phyloP scores from a whole-genome alignment of 1,284 basidiomycete genomes.

The Rhodotorula sp. region DNA sequence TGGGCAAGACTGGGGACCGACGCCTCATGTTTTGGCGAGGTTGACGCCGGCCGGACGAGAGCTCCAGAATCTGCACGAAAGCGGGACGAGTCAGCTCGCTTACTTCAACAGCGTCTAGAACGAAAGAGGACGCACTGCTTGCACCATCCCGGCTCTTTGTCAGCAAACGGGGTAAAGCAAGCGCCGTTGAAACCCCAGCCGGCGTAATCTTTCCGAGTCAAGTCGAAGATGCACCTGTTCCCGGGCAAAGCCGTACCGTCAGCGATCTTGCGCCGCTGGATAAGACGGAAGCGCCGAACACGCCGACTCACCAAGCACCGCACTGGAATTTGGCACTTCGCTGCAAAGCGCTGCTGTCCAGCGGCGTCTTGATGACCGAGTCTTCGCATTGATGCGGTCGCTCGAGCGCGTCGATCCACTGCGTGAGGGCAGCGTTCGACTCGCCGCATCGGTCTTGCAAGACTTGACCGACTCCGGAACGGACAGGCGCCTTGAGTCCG shows the following conservation, averaged over 20 bases:
- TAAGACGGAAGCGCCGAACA: background rate
- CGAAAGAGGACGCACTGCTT: slow-evolving; percentile 18
- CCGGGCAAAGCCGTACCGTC: background rate
- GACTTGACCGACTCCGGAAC: slow-evolving; percentile 21
- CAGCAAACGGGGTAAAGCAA: slow-evolving; percentile 23
- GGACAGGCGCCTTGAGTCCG: slow-evolving; percentile 20
- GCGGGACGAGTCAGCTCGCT: background rate
- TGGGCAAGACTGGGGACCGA: too few species aligned
- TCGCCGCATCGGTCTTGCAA: slow-evolving; percentile 33
- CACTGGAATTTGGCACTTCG: slow-evolving; percentile 26
- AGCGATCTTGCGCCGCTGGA: background rate
- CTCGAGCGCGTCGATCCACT: slow-evolving; percentile 33
- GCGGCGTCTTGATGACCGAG: background rate
- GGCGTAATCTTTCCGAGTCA: slow-evolving; percentile 21
- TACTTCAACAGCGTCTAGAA: background rate
- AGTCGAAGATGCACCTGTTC: slow-evolving; percentile 30
- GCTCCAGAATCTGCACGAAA: slow-evolving; percentile 18
- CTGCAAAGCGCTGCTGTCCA: slow-evolving; percentile 13
- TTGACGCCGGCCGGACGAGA: slow-evolving; percentile 21
- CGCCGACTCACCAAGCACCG: slow-evolving; percentile 18
- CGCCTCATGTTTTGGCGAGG: background rate
- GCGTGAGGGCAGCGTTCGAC: slow-evolving; percentile 20
- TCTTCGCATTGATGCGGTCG: slow-evolving; percentile 9
- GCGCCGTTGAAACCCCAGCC: slow-evolving; percentile 31
- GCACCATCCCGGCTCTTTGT: slow-evolving; percentile 21